Base-by-base conservation (phyloP, 2,329 filamentous ascomycete genomes). In the Lachnum nothofagi region DNA sequence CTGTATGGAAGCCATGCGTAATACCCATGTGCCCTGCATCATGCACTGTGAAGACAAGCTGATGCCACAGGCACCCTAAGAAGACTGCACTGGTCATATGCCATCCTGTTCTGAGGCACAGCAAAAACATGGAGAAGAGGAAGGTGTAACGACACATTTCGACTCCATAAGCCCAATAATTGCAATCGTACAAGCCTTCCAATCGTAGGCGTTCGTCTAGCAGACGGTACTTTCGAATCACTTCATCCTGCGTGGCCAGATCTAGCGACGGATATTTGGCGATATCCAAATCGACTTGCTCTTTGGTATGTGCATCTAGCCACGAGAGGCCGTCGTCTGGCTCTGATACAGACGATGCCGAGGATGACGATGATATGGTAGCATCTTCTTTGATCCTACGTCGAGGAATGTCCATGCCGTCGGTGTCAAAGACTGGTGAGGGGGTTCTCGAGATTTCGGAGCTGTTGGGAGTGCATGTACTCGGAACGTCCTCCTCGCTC, bases 1-100 rank as follows among this genome's bases (percentile, higher is more conserved):
- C 93, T 31, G 82, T 70, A 42, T 86, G 83, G 66, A 91, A 97
- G 65, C 85, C 77, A 68, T 97, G 91, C 2, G 93, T 98, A 60
- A 98, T 95, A 57, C 88, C 93, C 86, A 96, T 95, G 68, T 98
- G 93, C 5, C 89, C 91, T 43, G 91, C 88, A 73, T 98, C 93
- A 68, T 98, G 93, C 52, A 88, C 93, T 1, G 85, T 85, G 65
- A 98, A 98, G 44, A 91, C 86, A 23, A 97, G 77, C 66, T 97
- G 93, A 64, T 97, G 93, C 91, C 93, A 97, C 63, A 95, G 78
- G 54, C 80, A 75, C 17, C 91, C 93, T 2, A 97, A 74, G 58
- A 84, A 89, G 42, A 87, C 66, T 1, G 81, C 90, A 48, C 87
- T 88, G 2, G 78, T 71, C 41, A 70, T 73, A 62, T 87, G 91